Base-by-base conservation (phyloP, 1,139 yeast species). In the Suhomyces bolitotheri region DNA sequence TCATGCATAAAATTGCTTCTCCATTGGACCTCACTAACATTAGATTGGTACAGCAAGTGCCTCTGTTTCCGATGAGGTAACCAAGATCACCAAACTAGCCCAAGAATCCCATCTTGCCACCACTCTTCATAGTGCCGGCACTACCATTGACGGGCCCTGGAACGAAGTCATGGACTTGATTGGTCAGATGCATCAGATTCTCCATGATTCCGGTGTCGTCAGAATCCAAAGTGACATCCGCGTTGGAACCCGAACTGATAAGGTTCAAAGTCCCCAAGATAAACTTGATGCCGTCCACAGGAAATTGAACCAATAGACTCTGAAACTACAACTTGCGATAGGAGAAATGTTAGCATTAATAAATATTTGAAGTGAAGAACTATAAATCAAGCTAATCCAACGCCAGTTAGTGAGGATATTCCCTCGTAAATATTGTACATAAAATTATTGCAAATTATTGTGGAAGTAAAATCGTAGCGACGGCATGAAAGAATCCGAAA, bases 71-170 rank as follows among this genome's bases (percentile, higher is more conserved):
- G 85, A 82, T 48, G 87, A 86, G 50, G 80, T 88, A 25, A 78
- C 94, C 11, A 68, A 73, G 31, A 78, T 84, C 26, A 89, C 88
- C 41, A 65, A 73, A 29, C 60, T 78, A 34, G 79, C 88, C 17
- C 70, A 80, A 38, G 70, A 69, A 10, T 77, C 85, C 13, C 79
- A 75, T 5, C 66, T 88, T 36, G 71, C 78, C 34, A 79, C 83
- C 40, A 79, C 86, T 1, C 65, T 88, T 45, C 96, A 88, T 60
- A 82, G 92, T 46, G 96, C 96, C 1, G 96, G 96, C 5, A 87
- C 96, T 7, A 86, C 96, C 4, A 82, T 87, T 51, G 85, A 84
- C 50, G 96, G 96, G 0, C 89, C 89, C n/a, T 88, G 96, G 96
- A 78, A 80, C 51, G 86, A 83, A 38, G 96, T 88, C 2, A 83